Percentiles rank a stretch among this genome's conserved stretches.
phyloP scores from a whole-genome alignment of 1,139 yeast genomes.

The Pichia kudriavzevii region DNA sequence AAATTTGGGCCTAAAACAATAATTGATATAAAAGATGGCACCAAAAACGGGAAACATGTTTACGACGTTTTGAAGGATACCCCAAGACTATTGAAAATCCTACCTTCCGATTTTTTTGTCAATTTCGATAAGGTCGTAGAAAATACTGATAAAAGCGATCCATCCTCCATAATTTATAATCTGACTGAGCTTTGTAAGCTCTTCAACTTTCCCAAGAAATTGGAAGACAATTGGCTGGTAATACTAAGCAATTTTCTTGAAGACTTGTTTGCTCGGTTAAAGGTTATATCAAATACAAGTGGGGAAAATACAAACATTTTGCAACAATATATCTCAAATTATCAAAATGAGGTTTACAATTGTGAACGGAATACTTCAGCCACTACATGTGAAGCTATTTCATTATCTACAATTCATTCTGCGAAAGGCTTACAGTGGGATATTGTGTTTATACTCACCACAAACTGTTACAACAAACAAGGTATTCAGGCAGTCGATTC shows the following conservation, averaged over 20 bases:
- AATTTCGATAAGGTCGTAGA: constrained; percentile 7
- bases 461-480: background rate
- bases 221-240: constrained; percentile 11
- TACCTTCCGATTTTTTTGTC: background rate
- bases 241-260: constrained; percentile 6
- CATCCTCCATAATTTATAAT: constrained; percentile 25
- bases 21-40: constrained; percentile 20
- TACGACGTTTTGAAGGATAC: no score
- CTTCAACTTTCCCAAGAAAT: constrained; percentile 23
- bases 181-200: constrained; percentile 22
- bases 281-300: constrained; percentile 1
- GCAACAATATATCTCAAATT: constrained; percentile 20
- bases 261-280: constrained; percentile 8
- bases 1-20: constrained; percentile 28
- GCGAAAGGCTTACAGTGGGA: constrained; percentile 72
- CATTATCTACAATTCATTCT: constrained; percentile 59
- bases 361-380: no score
- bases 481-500: constrained; percentile 4
- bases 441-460: constrained; percentile 42
- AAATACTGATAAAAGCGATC: constrained; percentile 23
- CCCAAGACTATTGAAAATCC: background rate
- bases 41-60: constrained; percentile 13
- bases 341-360: constrained; percentile 21
- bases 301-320: constrained; percentile 3
- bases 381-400: constrained; percentile 29